A percentile compares a stretch with the other conserved stretches of the same genome.
These are phyloP conservation scores for Phytophthora pseudosyringae DNA, from an alignment of 352 stramenopile genomes.

Conservation along the genomic window DNA sequence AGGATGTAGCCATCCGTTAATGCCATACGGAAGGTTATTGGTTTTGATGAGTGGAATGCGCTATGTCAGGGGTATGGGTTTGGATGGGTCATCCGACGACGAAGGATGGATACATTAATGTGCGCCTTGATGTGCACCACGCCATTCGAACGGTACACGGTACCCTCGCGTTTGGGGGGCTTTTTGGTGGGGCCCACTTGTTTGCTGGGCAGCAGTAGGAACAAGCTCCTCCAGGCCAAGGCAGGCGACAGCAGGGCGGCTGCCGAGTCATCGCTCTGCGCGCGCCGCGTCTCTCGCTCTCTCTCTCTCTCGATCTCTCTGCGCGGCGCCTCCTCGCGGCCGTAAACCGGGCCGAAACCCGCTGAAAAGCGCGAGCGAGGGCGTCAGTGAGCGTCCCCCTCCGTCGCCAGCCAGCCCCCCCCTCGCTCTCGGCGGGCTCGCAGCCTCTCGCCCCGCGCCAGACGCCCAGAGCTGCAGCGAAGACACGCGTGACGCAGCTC, in stretches of 20 bases:
- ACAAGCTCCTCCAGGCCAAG: constrained; percentile 8
- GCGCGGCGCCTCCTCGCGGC: not conserved
- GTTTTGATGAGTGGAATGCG: too few species aligned
- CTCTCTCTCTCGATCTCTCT: not conserved
- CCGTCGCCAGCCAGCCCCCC: constrained; percentile 23
- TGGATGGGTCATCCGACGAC: too few species aligned
- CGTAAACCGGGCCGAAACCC: not conserved
- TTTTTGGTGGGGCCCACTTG: constrained; percentile 25
- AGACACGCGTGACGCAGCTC: constrained; percentile 7
- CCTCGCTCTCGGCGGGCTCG: constrained; percentile 2
- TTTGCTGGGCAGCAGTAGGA: constrained; percentile 37
- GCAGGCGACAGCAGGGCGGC: constrained; percentile 15
- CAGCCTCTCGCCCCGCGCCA: constrained; percentile 5
- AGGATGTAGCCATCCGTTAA: too few species aligned
- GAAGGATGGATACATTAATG: too few species aligned
- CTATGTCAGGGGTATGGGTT: too few species aligned
- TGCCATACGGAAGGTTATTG: too few species aligned
- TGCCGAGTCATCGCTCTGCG: not conserved
- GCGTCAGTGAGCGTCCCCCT: constrained; percentile 15
- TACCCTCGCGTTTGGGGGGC: constrained; percentile 5
- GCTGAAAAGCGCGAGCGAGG: constrained; percentile 1
- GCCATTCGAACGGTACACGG: not conserved
- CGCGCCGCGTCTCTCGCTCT: not conserved
- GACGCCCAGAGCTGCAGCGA: constrained; percentile 13
- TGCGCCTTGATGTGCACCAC: constrained; percentile 20